A percentile compares a stretch with the other conserved stretches of the same genome.
These are phyloP conservation scores for Trichocladium antarcticum DNA, from an alignment of 495 filamentous ascomycete species.

Conservation along the genomic window DNA sequence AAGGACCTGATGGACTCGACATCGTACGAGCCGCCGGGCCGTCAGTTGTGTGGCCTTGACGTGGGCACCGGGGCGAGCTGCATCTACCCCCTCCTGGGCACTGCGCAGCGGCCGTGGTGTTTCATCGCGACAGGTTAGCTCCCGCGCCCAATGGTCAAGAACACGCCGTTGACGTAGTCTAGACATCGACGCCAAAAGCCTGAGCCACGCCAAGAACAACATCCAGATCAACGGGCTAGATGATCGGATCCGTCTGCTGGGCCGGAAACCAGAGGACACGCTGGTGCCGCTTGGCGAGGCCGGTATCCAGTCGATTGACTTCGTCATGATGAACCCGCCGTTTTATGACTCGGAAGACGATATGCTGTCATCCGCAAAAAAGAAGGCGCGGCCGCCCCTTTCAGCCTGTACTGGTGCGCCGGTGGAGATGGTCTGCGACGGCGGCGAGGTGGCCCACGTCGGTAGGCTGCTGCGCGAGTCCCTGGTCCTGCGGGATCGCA, in stretches of 20 bases:
- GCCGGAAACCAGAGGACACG: constrained; percentile 38
- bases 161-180: not conserved
- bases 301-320: constrained; percentile 55
- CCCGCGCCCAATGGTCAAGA: not conserved
- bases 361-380: constrained; percentile 49
- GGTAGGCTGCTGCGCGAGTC: constrained; percentile 66
- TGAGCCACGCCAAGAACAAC: constrained; percentile 55
- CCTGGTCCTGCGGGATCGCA: constrained; percentile 42
- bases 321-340: constrained; percentile 90
- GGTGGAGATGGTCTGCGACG: constrained; percentile 76
- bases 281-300: constrained; percentile 54
- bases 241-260: constrained; percentile 51
- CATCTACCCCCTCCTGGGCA: constrained; percentile 85
- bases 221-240: constrained; percentile 51
- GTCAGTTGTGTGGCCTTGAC: constrained; percentile 63
- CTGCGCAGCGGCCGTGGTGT: constrained; percentile 56
- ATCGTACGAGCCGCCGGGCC: constrained; percentile 39
- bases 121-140: constrained; percentile 58
- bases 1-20: constrained; percentile 76
- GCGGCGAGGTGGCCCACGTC: constrained; percentile 77
- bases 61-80: constrained; percentile 84
- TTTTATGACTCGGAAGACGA: constrained; percentile 72
- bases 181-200: constrained; percentile 69
- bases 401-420: constrained; percentile 73
- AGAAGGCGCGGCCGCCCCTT: constrained; percentile 57